Percentiles rank a stretch among this genome's conserved stretches.
phyloP scores from a whole-genome alignment of 176 grass and related monocot genomes.

The Zizania latifolia region DNA sequence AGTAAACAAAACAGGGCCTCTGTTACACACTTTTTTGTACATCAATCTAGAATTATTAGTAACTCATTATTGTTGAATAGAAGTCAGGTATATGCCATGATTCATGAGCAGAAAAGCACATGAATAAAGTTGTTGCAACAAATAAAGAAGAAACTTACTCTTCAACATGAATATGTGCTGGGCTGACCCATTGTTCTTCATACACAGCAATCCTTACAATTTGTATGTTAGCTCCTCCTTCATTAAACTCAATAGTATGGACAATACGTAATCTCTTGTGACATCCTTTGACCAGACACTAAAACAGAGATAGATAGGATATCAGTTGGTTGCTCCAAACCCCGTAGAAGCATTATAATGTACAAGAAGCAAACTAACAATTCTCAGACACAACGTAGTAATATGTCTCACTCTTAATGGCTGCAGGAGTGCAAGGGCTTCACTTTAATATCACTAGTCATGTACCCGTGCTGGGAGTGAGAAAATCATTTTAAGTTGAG shows the following conservation, averaged over 20 bases:
- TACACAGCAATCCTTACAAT: conserved; percentile 85
- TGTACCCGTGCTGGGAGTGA: too few species aligned
- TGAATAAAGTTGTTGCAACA: not conserved
- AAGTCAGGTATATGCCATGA: not conserved
- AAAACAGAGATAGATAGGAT: conserved; percentile 23
- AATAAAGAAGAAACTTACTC: conserved; percentile 44
- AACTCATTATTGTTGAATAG: conserved; percentile 10
- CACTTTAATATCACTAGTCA: conserved; percentile 12
- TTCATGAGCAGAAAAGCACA: conserved; percentile 8
- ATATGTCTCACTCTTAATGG: not conserved
- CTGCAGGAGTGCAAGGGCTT: not conserved
- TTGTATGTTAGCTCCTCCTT: conserved; percentile 78
- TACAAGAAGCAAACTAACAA: not conserved
- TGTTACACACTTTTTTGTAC: not conserved
- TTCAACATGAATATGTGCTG: conserved; percentile 57
- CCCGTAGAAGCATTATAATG: conserved; percentile 2
- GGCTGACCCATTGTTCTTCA: conserved; percentile 85
- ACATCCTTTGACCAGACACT: conserved; percentile 95
- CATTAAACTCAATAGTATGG: conserved; percentile 89
- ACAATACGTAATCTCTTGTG: conserved; percentile 88
- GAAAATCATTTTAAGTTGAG: too few species aligned
- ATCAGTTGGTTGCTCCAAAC: conserved; percentile 1
- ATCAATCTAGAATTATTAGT: not conserved
- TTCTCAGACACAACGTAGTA: not conserved
- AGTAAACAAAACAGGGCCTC: not conserved